phyloP scores from a whole-genome alignment of 202 grass and related monocot species.

The Zoysia matrella region DNA sequence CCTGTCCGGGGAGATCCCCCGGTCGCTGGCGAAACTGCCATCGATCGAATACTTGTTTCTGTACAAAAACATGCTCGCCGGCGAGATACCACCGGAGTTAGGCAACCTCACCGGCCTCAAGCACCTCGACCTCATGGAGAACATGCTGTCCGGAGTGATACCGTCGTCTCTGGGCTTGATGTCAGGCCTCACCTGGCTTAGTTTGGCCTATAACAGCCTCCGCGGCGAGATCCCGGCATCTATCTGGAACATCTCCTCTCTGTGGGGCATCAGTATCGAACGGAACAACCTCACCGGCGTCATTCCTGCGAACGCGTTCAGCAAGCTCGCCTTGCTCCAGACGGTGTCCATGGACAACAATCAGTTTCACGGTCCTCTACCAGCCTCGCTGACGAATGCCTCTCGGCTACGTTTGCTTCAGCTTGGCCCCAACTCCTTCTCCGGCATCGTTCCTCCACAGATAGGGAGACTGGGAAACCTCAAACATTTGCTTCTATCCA shows the following conservation, averaged over 20 bases:
- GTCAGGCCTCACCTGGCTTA: conserved; percentile 40
- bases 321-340: not conserved
- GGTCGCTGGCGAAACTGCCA: not conserved
- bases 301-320: not conserved
- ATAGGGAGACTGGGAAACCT: not conserved
- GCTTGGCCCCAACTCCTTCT: conserved; percentile 3
- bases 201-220: conserved; percentile 18
- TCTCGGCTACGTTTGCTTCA: not conserved
- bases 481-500: not conserved
- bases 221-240: conserved; percentile 15
- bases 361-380: not conserved
- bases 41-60: not conserved
- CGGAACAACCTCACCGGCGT: not conserved
- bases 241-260: conserved; percentile 15
- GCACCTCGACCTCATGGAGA: not conserved
- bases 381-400: not conserved
- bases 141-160: conserved; percentile 8
- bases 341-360: not conserved
- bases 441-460: not conserved
- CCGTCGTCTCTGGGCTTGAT: conserved; percentile 38
- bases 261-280: not conserved
- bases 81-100: conserved; percentile 1
- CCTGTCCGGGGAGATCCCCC: conserved; percentile 32
- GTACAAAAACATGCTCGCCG: not conserved
- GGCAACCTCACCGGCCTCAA: conserved; percentile 16